Base-by-base conservation (phyloP, 345 rosid species). In the Brassica incana region DNA sequence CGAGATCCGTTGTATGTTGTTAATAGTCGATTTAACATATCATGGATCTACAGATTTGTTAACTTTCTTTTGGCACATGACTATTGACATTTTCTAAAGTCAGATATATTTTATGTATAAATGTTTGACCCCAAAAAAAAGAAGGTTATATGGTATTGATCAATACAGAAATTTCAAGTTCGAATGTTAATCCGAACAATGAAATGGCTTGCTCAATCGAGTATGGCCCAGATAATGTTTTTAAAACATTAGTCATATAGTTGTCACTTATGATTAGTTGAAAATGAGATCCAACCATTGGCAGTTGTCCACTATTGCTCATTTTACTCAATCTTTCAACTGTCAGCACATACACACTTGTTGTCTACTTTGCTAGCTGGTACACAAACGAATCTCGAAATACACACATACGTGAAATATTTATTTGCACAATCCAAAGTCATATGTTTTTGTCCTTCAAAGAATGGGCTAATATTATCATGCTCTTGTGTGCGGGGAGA, bases 311-410 rank as follows among this genome's bases (percentile, higher is more conserved):
- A n/a, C 6, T 12, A 48, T 65, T 43, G 48, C 79, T 68, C 62
- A 23, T 30, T 76, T 48, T 61, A 74, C 71, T 62, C 74, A 69
- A 76, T 23, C 63, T 61, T 43, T 60, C 14, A 43, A 43, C 50
- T 10, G 45, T 15, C 38, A 35, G 7, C 2, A 33, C 36, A 23
- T 23, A 23, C 25, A 23, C 25, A 23, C 25, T 23, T 23, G 25
- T 23, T 23, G 25, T 23, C 25, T 23, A 23, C 25, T 23, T 23
- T 23, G 25, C 25, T 23, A 23, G 25, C 25, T 23, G 25, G 25
- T 23, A 23, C 25, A 23, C 25, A 23, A 23, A 23, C 25, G 25
- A 23, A 23, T 23, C 25, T 23, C 25, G 25, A 23, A 23, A 23
- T 23, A 23, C 25, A 23, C 25, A 23, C 25, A 23, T 23, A 23